phyloP scores from a whole-genome alignment of 2,329 filamentous ascomycete species.

The Nectriaceae sp. region DNA sequence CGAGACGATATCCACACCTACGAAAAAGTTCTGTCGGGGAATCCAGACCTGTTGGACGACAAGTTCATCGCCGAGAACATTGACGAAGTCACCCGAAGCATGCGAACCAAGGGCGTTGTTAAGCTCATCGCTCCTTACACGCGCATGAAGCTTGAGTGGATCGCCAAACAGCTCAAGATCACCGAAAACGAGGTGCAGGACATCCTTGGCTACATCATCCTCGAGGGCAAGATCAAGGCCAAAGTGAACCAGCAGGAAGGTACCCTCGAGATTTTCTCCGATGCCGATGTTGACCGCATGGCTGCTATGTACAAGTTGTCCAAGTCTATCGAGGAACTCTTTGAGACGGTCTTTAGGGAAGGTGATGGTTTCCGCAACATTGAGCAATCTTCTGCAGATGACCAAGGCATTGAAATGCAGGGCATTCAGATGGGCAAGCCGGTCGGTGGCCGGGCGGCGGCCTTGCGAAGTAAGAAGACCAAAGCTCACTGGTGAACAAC shows the following conservation, averaged over 20 bases:
- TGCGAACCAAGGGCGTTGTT: constrained; percentile 93
- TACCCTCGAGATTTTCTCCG: constrained; percentile 76
- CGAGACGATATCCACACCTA: constrained; percentile 92
- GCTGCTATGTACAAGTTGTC: constrained; percentile 74
- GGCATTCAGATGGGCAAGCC: constrained; percentile 20
- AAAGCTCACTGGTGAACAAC: constrained; percentile 17
- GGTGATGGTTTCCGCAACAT: constrained; percentile 65
- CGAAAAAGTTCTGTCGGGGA: constrained; percentile 81
- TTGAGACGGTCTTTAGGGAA: constrained; percentile 72
- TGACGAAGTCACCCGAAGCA: constrained; percentile 96
- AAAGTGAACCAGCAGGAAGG: constrained; percentile 88
- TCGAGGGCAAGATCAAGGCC: constrained; percentile 83
- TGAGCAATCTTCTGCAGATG: constrained; percentile 29
- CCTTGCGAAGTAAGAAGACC: constrained; percentile 23
- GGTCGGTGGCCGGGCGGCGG: constrained; percentile 4
- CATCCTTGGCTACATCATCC: constrained; percentile 91
- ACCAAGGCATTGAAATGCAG: constrained; percentile 32
- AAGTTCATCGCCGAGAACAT: constrained; percentile 99
- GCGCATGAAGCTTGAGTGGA: constrained; percentile 84
- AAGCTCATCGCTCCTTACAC: constrained; percentile 95
- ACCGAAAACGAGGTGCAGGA: constrained; percentile 86
- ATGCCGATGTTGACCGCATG: constrained; percentile 73
- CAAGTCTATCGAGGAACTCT: constrained; percentile 68
- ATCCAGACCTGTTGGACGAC: constrained; percentile 86
- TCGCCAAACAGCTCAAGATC: constrained; percentile 86